These are phyloP conservation scores for Trichocladium antarcticum DNA, from an alignment of 495 filamentous ascomycete species.

Conservation along the genomic window DNA sequence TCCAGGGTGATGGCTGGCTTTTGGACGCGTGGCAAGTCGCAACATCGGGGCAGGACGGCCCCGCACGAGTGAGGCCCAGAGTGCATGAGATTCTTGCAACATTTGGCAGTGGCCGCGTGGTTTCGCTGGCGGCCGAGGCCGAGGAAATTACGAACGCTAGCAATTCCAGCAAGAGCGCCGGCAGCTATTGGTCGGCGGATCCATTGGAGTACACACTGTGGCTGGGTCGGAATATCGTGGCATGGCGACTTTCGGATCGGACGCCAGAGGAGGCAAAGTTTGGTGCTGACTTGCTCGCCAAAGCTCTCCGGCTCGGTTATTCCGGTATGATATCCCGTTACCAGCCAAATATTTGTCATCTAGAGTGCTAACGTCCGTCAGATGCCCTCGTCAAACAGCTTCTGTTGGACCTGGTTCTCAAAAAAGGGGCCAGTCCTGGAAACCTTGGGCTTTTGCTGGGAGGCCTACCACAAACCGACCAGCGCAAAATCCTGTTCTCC, in stretches of 20 bases:
- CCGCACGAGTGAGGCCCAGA: constrained; percentile 14
- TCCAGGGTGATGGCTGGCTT: constrained; percentile 46
- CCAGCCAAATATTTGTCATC: constrained; percentile 11
- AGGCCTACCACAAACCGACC: constrained; percentile 43
- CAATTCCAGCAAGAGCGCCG: neutral
- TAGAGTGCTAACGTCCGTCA: constrained; percentile 22
- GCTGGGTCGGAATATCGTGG: constrained; percentile 57
- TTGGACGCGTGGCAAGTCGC: constrained; percentile 39
- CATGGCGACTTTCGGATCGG: constrained; percentile 34
- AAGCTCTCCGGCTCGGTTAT: constrained; percentile 62
- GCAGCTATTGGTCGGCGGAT: constrained; percentile 52
- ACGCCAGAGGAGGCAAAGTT: constrained; percentile 39
- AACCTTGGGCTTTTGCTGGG: constrained; percentile 37
- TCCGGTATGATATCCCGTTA: constrained; percentile 39
- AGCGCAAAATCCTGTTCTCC: constrained; percentile 46
- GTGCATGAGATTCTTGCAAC: constrained; percentile 39
- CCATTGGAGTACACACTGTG: constrained; percentile 55
- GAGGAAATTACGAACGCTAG: constrained; percentile 39
- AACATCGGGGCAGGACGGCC: constrained; percentile 2
- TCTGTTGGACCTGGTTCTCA: constrained; percentile 37
- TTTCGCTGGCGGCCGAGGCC: constrained; percentile 68
- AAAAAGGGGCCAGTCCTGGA: constrained; percentile 19
- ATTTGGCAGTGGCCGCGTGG: constrained; percentile 58
- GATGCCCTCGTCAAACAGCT: constrained; percentile 46
- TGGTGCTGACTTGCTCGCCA: constrained; percentile 50